Evolutionary conservation across 306 rosid genomes (phyloP).

Genomic region (Fragaria ananassa): DNA sequence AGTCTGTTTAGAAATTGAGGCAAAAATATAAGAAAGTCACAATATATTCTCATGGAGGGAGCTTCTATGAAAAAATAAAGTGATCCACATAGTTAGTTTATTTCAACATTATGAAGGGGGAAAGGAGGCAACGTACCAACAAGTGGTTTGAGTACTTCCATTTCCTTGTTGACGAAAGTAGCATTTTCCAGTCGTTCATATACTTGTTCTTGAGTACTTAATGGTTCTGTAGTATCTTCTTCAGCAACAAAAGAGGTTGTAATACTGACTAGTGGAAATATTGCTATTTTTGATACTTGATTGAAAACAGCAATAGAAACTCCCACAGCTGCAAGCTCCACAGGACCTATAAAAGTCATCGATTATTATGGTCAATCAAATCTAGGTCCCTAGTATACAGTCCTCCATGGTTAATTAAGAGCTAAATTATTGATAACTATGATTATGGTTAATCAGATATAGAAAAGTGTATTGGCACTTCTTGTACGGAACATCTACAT

Average conservation of each 20-base stretch:
- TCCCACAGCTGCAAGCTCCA: constrained; percentile 86
- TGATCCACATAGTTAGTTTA: background rate
- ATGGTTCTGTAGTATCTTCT: constrained; percentile 50
- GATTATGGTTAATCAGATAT: background rate
- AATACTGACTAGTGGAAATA: constrained; percentile 69
- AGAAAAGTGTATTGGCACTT: background rate
- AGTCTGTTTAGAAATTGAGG: constrained; percentile 1
- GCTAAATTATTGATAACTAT: constrained; percentile 4
- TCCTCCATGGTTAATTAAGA: background rate
- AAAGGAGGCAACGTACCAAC: constrained; percentile 12
- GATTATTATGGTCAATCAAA: constrained; percentile 1
- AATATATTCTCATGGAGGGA: background rate
- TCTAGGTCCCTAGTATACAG: background rate
- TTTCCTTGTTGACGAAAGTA: background rate
- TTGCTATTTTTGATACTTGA: constrained; percentile 67
- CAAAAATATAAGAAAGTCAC: background rate
- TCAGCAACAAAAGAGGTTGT: constrained; percentile 85
- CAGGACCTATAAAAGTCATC: constrained; percentile 48
- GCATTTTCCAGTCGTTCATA: constrained; percentile 42
- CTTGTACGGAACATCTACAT: background rate
- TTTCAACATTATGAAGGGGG: background rate
- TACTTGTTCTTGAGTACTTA: constrained; percentile 29
- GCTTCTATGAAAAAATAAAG: background rate
- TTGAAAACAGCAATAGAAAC: constrained; percentile 74
- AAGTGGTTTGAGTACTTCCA: constrained; percentile 21